phyloP scores from a whole-genome alignment of 2,329 filamentous ascomycete genomes.

The Beauveria medogensis region DNA sequence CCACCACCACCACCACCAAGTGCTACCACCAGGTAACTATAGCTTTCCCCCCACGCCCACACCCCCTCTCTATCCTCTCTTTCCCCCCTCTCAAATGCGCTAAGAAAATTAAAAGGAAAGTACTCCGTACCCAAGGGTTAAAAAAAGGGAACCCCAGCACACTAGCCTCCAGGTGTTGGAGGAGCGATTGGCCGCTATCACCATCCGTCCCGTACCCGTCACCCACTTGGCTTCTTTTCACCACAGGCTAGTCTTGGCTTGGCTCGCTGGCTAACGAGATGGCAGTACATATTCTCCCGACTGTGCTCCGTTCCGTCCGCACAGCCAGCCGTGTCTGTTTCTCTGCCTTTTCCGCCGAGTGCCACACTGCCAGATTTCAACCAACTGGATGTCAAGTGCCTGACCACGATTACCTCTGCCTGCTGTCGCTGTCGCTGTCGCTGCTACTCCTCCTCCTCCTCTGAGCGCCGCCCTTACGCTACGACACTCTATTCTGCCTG shows the following conservation, averaged over 20 bases:
- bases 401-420: background rate
- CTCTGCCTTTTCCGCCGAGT: background rate
- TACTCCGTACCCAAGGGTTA: too few species aligned
- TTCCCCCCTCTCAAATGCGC: background rate
- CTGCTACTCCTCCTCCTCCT: background rate
- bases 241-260: conserved; percentile 6
- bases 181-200: conserved; percentile 8
- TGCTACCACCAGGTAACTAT: background rate
- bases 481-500: background rate
- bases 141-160: background rate
- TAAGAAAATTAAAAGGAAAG: background rate
- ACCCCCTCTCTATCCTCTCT: background rate
- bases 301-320: conserved; percentile 6
- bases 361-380: background rate
- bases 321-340: conserved; percentile 4
- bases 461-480: background rate
- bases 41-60: background rate
- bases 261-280: conserved; percentile 5
- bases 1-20: background rate
- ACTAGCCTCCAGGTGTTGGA: background rate
- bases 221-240: conserved; percentile 5
- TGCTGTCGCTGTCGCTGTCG: background rate
- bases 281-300: conserved; percentile 9
- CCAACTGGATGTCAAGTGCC: background rate
- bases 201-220: conserved; percentile 10